phyloP scores from a whole-genome alignment of 371 early-diverging fungal species.

The Mortierella sp. region DNA sequence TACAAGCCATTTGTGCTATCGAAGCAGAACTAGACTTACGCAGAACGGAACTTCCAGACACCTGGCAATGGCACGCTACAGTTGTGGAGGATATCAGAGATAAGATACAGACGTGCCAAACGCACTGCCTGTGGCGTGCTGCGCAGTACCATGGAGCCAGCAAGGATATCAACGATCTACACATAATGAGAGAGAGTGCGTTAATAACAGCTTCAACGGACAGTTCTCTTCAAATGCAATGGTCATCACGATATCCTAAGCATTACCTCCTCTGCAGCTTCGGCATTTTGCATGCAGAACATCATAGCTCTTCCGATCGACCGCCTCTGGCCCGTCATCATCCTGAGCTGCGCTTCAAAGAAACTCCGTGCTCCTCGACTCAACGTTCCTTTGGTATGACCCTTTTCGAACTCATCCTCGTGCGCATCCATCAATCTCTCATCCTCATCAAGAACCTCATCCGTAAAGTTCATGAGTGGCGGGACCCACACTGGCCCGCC shows the following conservation, averaged over 20 bases:
- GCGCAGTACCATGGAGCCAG: conserved; percentile 68
- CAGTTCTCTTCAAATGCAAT: background rate
- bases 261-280: conserved; percentile 80
- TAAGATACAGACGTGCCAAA: conserved; percentile 81
- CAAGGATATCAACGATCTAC: conserved; percentile 76
- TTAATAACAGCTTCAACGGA: background rate
- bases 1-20: background rate
- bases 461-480: conserved; percentile 80
- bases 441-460: conserved; percentile 64
- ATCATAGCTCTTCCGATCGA: conserved; percentile 85
- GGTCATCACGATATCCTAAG: background rate
- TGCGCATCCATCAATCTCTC: conserved; percentile 39
- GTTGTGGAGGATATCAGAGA: conserved; percentile 91
- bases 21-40: conserved; percentile 42
- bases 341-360: conserved; percentile 66
- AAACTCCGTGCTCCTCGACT: conserved; percentile 71
- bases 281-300: conserved; percentile 88
- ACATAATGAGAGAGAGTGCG: background rate
- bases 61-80: conserved; percentile 81
- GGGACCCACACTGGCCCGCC: conserved; percentile 90
- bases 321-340: conserved; percentile 68
- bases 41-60: conserved; percentile 88
- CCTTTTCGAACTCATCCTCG: conserved; percentile 62
- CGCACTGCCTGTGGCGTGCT: conserved; percentile 73
- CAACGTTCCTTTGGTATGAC: conserved; percentile 64